A percentile compares a stretch with the other conserved stretches of the same genome.
These are phyloP conservation scores for Xylariales sp. DNA, from an alignment of 2,329 filamentous ascomycete species.

Conservation along the genomic window DNA sequence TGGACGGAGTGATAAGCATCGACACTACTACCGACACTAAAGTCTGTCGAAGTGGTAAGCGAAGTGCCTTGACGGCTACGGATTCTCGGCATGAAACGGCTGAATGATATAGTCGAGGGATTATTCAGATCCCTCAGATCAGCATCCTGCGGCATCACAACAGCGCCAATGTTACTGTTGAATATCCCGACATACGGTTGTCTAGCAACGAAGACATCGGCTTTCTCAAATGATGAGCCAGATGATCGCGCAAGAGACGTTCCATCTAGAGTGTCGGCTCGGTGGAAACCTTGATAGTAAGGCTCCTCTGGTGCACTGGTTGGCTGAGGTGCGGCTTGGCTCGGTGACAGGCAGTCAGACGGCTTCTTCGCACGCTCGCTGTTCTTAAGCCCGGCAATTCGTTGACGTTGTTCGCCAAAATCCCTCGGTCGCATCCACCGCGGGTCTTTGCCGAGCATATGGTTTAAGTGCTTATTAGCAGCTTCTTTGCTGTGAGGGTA, in stretches of 20 bases:
- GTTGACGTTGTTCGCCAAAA: slow-evolving; percentile 46
- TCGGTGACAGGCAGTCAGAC: slow-evolving; percentile 4
- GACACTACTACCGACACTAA: slow-evolving; percentile 31
- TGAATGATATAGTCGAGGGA: not conserved
- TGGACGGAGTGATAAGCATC: slow-evolving; percentile 15
- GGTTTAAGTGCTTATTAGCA: slow-evolving; percentile 53
- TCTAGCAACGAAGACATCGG: slow-evolving; percentile 2
- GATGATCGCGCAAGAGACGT: slow-evolving; percentile 19
- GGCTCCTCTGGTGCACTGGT: slow-evolving; percentile 11
- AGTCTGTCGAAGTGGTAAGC: slow-evolving; percentile 34
- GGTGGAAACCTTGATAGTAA: slow-evolving; percentile 11
- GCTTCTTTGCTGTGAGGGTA: slow-evolving; percentile 44
- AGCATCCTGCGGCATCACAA: slow-evolving; percentile 4
- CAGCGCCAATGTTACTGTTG: not conserved
- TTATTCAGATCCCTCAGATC: slow-evolving; percentile 13
- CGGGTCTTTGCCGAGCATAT: slow-evolving; percentile 53
- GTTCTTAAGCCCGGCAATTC: slow-evolving; percentile 35
- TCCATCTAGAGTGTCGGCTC: slow-evolving; percentile 17
- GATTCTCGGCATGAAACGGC: slow-evolving; percentile 18
- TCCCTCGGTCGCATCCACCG: slow-evolving; percentile 51
- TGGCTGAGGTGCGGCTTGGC: not conserved
- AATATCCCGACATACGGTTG: not conserved
- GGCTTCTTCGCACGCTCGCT: slow-evolving; percentile 28
- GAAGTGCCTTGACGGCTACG: slow-evolving; percentile 26
- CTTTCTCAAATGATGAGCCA: slow-evolving; percentile 18